Evolutionary conservation across 306 rosid species (phyloP).

Genomic region (Cajanus cajan): DNA sequence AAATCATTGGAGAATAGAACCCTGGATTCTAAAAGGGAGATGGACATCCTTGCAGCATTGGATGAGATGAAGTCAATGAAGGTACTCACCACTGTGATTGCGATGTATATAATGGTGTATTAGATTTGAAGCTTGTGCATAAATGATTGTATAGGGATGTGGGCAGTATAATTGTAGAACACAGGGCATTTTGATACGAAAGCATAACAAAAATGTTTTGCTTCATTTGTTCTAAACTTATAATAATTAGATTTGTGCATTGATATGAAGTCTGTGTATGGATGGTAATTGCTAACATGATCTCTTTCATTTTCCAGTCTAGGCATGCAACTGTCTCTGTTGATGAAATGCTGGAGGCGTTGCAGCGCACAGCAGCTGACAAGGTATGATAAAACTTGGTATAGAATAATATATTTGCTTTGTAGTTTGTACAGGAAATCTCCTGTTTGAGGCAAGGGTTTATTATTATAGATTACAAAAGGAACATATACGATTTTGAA

Average conservation of each 20-base stretch:
- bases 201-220: not conserved
- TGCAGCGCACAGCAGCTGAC: slow-evolving; percentile 56
- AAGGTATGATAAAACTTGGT: slow-evolving; percentile 49
- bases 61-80: slow-evolving; percentile 99
- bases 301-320: slow-evolving; percentile 53
- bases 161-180: not conserved
- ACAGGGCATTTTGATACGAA: not conserved
- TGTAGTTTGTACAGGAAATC: not conserved
- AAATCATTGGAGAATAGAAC: slow-evolving; percentile 84
- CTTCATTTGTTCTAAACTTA: not conserved
- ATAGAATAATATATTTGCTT: slow-evolving; percentile 3
- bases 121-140: not conserved
- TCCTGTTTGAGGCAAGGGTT: not conserved
- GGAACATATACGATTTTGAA: not conserved
- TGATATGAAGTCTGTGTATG: not conserved
- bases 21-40: slow-evolving; percentile 74
- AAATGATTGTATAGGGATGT: slow-evolving; percentile 2
- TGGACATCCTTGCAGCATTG: slow-evolving; percentile 81
- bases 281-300: slow-evolving; percentile 18
- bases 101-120: not conserved
- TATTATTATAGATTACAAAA: not conserved
- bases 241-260: not conserved
- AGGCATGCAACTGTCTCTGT: slow-evolving; percentile 86
- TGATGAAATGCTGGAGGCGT: slow-evolving; percentile 84
- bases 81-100: slow-evolving; percentile 40